A percentile compares a stretch with the other conserved stretches of the same genome.
Evolutionary conservation across 768 basidiomycete species (phyloP).

Genomic region (Tricholoma saponaceum): DNA sequence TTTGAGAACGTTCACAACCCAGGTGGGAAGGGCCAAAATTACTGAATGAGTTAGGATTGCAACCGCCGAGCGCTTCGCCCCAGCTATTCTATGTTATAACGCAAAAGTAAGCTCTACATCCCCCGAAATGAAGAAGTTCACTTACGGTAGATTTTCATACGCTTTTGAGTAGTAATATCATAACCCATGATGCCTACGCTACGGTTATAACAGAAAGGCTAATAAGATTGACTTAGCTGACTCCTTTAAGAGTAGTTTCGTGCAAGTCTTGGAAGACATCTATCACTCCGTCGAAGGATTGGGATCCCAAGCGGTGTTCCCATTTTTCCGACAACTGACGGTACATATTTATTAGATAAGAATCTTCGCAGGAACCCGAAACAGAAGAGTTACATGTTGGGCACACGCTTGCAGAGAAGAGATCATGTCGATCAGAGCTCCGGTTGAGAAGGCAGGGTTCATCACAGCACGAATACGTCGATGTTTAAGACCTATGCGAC

Average conservation of each 20-base stretch:
- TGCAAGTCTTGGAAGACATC: background rate
- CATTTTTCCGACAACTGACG: background rate
- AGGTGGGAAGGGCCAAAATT: background rate
- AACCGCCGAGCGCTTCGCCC: background rate
- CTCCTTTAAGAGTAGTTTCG: background rate
- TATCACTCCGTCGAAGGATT: background rate
- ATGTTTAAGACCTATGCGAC: background rate
- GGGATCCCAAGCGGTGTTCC: background rate
- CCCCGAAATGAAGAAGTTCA: background rate
- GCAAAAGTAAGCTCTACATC: background rate
- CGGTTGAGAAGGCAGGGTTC: background rate
- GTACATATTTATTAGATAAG: too few species aligned
- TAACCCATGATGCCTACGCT: background rate
- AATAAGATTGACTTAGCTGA: background rate
- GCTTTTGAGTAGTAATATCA: background rate
- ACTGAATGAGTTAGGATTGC: background rate
- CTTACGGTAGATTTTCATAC: background rate
- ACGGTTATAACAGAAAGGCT: background rate
- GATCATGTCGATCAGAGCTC: background rate
- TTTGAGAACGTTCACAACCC: background rate
- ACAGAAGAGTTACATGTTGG: background rate
- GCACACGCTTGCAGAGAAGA: background rate
- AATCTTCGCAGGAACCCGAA: background rate
- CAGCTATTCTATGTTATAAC: background rate
- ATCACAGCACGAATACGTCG: background rate